Conservation (phyloP, 805 yeast genomes). For the Debaryomyces hansenii region DNA sequence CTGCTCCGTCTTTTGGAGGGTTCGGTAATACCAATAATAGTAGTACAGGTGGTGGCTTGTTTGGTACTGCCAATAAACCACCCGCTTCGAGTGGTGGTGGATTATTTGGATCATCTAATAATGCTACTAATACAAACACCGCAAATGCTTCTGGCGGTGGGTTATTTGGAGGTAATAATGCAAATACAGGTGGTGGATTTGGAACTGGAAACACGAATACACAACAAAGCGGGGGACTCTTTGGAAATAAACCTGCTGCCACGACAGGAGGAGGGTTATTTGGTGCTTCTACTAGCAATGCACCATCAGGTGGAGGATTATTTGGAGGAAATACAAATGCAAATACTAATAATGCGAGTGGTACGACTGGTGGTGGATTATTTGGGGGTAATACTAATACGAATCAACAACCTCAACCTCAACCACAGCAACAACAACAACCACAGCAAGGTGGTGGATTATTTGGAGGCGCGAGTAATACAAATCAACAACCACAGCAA, state of each 20-base stretch:
- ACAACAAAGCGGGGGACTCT: conserved; percentile 11
- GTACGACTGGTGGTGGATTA: conserved; percentile 27
- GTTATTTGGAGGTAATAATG: conserved; percentile 1
- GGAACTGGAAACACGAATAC: neutral
- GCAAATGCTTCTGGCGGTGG: conserved; percentile 7
- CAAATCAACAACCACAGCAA: conserved; percentile 4
- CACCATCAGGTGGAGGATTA: conserved; percentile 22
- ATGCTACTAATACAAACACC: neutral
- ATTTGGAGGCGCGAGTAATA: conserved; percentile 19
- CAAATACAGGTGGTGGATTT: neutral
- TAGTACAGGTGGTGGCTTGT: conserved; percentile 6
- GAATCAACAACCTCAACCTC: conserved; percentile 9
- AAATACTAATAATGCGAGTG: conserved; percentile 8
- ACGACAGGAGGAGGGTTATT: conserved; percentile 15
- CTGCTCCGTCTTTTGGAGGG: conserved; percentile 10
- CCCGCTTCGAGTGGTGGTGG: conserved; percentile 5
- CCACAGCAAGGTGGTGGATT: conserved; percentile 17
- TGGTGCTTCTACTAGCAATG: conserved; percentile 16
- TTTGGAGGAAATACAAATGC: conserved; percentile 13
- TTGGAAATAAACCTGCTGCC: conserved; percentile 12
- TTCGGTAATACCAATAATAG: conserved; percentile 8
- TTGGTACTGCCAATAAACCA: conserved; percentile 4
- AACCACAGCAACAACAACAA: no score
- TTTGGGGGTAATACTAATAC: conserved; percentile 21
- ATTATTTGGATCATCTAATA: conserved; percentile 1